Conservation (phyloP, 164 flowering plant genomes). For the Vitis rotundifolia region DNA sequence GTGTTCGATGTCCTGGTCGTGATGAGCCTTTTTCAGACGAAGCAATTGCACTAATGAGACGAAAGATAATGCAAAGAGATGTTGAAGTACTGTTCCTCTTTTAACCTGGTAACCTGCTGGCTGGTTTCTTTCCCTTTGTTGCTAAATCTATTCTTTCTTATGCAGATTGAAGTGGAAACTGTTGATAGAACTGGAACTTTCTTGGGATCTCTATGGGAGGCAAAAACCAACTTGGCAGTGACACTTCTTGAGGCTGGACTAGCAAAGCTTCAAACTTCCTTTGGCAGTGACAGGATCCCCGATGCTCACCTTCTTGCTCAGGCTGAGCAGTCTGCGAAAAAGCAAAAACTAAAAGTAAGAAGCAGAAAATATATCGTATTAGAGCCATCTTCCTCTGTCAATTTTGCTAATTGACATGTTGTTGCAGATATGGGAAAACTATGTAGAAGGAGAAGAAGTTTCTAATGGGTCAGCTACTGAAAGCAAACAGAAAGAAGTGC, state of each 20-base stretch:
- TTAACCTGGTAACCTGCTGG: neutral
- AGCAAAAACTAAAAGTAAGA: conserved; percentile 73
- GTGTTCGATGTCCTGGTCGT: conserved; percentile 97
- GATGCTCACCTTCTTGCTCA: conserved; percentile 76
- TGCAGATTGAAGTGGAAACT: conserved; percentile 93
- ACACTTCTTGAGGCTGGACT: conserved; percentile 88
- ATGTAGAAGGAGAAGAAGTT: conserved; percentile 89
- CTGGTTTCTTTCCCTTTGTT: neutral
- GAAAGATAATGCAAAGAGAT: conserved; percentile 95
- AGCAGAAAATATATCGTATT: neutral
- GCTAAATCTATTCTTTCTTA: neutral
- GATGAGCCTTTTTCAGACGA: conserved; percentile 90
- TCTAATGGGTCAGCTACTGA: conserved; percentile 57
- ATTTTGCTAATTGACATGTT: conserved; percentile 4
- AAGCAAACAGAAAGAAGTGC: conserved; percentile 76
- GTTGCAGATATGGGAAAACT: conserved; percentile 90
- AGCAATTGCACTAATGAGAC: conserved; percentile 94
- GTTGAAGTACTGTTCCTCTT: conserved; percentile 70
- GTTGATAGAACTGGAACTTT: conserved; percentile 96
- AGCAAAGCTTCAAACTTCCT: conserved; percentile 77
- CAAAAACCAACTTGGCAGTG: conserved; percentile 66
- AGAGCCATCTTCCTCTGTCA: neutral
- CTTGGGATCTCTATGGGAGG: conserved; percentile 95
- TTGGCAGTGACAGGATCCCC: conserved; percentile 77
- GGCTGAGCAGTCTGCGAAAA: conserved; percentile 88